Conservation (phyloP, 2,329 filamentous ascomycete genomes). For the Chaetomiaceae sp. region DNA sequence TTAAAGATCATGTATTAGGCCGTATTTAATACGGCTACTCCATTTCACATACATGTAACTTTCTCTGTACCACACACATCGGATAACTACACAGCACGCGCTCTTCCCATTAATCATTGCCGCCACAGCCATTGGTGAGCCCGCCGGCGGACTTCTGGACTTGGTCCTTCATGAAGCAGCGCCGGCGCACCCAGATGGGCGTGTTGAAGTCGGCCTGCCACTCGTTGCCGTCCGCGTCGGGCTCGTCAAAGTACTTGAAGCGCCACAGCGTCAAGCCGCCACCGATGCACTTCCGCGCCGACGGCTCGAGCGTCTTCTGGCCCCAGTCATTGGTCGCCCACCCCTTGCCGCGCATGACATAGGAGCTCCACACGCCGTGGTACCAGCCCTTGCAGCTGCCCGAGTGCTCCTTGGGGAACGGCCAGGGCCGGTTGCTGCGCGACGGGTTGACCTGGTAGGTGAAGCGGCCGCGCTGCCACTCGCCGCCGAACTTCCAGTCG, state of each 20-base stretch:
- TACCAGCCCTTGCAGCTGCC: slow-evolving; percentile 4
- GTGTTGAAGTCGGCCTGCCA: slow-evolving; percentile 3
- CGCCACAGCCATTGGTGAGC: neutral
- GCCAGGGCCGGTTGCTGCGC: neutral
- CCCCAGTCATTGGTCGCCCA: neutral
- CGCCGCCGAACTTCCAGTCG: slow-evolving; percentile 6
- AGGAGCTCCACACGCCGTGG: neutral
- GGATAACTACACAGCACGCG: no score
- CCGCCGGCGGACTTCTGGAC: neutral
- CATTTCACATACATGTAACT: no score
- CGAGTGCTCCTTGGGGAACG: neutral
- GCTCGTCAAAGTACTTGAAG: slow-evolving; percentile 3
- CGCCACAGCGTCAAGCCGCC: neutral
- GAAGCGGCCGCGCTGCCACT: neutral
- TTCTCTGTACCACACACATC: no score
- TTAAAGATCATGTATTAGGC: no score
- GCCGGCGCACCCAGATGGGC: neutral
- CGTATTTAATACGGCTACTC: no score
- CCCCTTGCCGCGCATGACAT: neutral
- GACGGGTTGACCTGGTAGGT: slow-evolving; percentile 4
- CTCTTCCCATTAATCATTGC: slow-evolving; percentile 4
- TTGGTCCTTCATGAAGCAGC: slow-evolving; percentile 4
- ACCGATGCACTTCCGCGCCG: neutral
- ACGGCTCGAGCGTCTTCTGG: neutral
- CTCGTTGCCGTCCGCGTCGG: slow-evolving; percentile 1